These are phyloP conservation scores for Sporothrix humicola DNA, from an alignment of 2,329 filamentous ascomycete species.

Conservation along the genomic window DNA sequence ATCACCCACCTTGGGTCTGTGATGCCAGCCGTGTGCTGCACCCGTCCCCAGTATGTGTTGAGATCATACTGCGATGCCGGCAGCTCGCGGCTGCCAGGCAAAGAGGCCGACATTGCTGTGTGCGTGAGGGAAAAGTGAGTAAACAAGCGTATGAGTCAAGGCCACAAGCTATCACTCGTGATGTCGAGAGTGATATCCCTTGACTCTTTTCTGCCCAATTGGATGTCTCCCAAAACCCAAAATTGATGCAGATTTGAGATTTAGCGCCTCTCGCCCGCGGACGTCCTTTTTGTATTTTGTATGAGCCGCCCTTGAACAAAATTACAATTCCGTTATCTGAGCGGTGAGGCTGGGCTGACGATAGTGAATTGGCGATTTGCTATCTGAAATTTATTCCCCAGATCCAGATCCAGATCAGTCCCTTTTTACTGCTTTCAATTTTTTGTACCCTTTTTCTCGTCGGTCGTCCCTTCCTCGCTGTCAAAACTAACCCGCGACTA, in stretches of 20 bases:
- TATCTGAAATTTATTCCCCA: slow-evolving; percentile 6
- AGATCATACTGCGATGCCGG: slow-evolving; percentile 93
- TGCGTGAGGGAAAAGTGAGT: not conserved
- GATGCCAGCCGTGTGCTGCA: slow-evolving; percentile 85
- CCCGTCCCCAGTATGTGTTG: slow-evolving; percentile 91
- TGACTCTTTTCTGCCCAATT: not conserved
- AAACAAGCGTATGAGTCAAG: not conserved
- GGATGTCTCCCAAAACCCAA: not conserved
- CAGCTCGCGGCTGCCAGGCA: slow-evolving; percentile 75
- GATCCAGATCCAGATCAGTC: not conserved
- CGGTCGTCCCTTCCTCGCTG: not conserved
- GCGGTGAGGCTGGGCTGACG: slow-evolving; percentile 24
- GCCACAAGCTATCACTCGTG: not conserved
- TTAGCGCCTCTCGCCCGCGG: not conserved
- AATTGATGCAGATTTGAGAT: not conserved
- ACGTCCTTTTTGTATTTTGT: not conserved
- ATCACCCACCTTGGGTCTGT: slow-evolving; percentile 91
- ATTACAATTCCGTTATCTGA: slow-evolving; percentile 19
- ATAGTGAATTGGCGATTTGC: slow-evolving; percentile 14
- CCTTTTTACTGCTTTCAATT: not conserved
- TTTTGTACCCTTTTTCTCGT: not conserved
- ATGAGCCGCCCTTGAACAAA: not conserved
- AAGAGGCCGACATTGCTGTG: slow-evolving; percentile 65
- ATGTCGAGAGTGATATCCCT: not conserved
- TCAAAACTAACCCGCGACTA: slow-evolving; percentile 24